Conservation (phyloP, 1,284 basidiomycete genomes). For the Sporisorium reilianum region DNA sequence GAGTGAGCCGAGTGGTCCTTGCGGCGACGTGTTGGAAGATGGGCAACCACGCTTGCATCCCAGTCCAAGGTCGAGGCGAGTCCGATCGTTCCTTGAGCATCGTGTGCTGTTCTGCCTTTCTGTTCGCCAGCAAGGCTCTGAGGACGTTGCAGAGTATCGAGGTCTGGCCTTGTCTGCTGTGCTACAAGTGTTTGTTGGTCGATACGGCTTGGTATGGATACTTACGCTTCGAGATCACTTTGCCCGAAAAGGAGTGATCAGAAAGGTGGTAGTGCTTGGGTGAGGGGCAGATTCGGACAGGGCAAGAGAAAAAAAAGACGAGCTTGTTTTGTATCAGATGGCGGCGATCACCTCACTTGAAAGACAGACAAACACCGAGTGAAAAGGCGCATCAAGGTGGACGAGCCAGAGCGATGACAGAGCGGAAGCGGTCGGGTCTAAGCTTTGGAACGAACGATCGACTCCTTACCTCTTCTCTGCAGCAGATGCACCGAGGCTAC, state of each 20-base stretch:
- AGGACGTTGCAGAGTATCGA: background rate
- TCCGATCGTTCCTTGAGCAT: too few relatives aligned
- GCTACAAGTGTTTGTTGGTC: background rate
- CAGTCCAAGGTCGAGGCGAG: background rate
- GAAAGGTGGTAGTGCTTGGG: background rate
- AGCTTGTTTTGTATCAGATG: constrained; percentile 9
- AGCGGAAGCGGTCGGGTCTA: constrained; percentile 3
- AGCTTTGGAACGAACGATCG: too few relatives aligned
- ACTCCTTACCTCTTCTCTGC: too few relatives aligned
- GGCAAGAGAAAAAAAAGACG: background rate
- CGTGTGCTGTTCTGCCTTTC: background rate
- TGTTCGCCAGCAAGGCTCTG: too few relatives aligned
- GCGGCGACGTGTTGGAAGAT: background rate
- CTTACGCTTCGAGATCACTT: background rate
- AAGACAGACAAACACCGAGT: background rate
- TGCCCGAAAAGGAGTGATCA: background rate
- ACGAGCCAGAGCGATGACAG: background rate
- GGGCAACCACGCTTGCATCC: background rate
- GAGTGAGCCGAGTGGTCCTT: background rate
- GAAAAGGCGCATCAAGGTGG: background rate
- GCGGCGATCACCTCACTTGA: background rate
- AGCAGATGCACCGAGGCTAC: too few relatives aligned
- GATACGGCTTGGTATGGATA: background rate
- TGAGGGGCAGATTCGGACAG: background rate
- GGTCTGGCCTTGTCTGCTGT: background rate